Percentiles rank a stretch among this genome's conserved stretches.
Conservation (phyloP, 768 basidiomycete genomes). For the Lentinula boryana region DNA sequence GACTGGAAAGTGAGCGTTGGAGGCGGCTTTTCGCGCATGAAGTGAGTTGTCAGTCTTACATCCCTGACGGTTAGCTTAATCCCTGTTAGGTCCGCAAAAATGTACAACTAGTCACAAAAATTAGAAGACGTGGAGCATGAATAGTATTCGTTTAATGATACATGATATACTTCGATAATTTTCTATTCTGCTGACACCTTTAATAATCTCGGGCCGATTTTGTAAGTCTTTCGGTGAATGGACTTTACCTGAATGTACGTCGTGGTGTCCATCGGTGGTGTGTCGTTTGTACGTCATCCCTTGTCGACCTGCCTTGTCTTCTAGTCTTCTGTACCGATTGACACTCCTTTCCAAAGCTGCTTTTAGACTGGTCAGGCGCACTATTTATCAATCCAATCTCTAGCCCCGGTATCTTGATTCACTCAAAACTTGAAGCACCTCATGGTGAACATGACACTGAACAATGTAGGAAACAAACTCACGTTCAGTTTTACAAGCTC, state of each 20-base stretch:
- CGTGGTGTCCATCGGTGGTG: slow-evolving; percentile 3
- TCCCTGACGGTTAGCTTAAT: slow-evolving; percentile 9
- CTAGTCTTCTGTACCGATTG: not conserved
- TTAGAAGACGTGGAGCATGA: slow-evolving; percentile 70
- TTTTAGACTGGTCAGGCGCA: not conserved
- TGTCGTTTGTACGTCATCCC: not conserved
- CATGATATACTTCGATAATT: not conserved
- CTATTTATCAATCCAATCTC: not conserved
- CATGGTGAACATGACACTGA: slow-evolving; percentile 13
- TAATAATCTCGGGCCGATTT: not conserved
- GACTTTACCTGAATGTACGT: not conserved
- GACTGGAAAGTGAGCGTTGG: slow-evolving; percentile 74
- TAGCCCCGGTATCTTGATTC: not conserved
- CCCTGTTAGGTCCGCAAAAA: slow-evolving; percentile 70
- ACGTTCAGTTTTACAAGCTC: not conserved
- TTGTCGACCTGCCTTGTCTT: not conserved
- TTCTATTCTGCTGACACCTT: not conserved
- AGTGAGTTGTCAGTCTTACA: slow-evolving; percentile 34
- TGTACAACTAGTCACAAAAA: slow-evolving; percentile 73
- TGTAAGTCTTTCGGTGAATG: not conserved
- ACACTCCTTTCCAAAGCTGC: not conserved
- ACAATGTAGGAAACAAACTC: not conserved
- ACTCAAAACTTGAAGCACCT: not conserved
- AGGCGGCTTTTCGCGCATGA: slow-evolving; percentile 74
- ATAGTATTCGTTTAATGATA: not conserved